Evolutionary conservation across 768 basidiomycete genomes (phyloP).

Genomic region (Leccinum incarnatum): DNA sequence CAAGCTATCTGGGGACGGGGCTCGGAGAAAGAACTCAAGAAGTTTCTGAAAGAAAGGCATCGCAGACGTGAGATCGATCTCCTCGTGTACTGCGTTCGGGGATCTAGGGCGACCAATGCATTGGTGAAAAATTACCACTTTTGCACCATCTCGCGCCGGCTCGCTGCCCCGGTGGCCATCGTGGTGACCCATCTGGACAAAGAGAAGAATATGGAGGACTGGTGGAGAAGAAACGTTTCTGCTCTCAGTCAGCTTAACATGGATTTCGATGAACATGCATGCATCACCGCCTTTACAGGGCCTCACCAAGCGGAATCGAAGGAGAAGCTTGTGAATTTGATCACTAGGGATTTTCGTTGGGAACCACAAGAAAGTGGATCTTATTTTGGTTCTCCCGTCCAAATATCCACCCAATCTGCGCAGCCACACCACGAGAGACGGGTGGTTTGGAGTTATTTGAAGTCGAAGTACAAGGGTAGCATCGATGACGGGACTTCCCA

Average conservation of each 20-base stretch:
- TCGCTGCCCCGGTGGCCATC: slow-evolving; percentile 36
- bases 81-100: slow-evolving; percentile 39
- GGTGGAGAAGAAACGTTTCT: slow-evolving; percentile 32
- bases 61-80: slow-evolving; percentile 34
- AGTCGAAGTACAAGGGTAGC: background rate
- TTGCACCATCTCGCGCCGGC: slow-evolving; percentile 35
- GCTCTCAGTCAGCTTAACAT: slow-evolving; percentile 27
- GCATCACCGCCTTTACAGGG: slow-evolving; percentile 32
- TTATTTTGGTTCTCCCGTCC: slow-evolving; percentile 13
- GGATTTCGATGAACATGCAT: slow-evolving; percentile 36
- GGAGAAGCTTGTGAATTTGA: slow-evolving; percentile 11
- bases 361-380: background rate
- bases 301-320: slow-evolving; percentile 13
- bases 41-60: slow-evolving; percentile 20
- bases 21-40: slow-evolving; percentile 20
- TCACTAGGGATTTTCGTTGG: slow-evolving; percentile 12
- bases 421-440: background rate
- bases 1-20: slow-evolving; percentile 2
- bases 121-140: slow-evolving; percentile 35
- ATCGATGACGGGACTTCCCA: background rate
- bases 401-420: background rate
- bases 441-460: background rate
- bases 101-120: slow-evolving; percentile 31
- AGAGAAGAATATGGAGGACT: slow-evolving; percentile 25
- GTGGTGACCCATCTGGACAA: slow-evolving; percentile 35